Conservation (phyloP, 176 grass and related monocot genomes). For the Miscanthus lutarioriparius region DNA sequence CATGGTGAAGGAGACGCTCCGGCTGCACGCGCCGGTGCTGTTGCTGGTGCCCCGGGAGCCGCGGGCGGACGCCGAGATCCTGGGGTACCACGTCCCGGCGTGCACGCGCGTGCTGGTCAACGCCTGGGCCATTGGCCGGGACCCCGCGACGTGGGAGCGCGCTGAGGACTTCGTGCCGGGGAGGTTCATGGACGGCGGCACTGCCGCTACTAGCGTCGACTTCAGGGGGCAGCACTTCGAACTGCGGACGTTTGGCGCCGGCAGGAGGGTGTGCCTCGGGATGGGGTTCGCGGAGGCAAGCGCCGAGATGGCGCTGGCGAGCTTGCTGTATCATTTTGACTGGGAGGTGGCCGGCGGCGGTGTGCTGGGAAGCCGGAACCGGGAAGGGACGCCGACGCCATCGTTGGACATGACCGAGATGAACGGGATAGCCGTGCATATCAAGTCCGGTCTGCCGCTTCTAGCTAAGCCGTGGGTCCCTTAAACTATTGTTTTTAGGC, state of each 20-base stretch:
- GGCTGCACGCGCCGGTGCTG: conserved; percentile 30
- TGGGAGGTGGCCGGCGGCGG: conserved; percentile 1
- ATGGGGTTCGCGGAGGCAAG: neutral
- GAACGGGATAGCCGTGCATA: conserved; percentile 18
- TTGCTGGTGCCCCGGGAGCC: conserved; percentile 40
- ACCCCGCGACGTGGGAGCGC: conserved; percentile 33
- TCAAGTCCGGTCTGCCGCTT: conserved; percentile 24
- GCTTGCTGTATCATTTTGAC: conserved; percentile 28
- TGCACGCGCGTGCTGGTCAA: conserved; percentile 34
- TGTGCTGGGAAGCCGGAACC: neutral
- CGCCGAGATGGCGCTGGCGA: conserved; percentile 24
- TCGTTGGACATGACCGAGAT: conserved; percentile 39
- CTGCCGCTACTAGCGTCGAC: neutral
- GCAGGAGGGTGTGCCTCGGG: conserved; percentile 45
- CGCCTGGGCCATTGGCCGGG: conserved; percentile 39
- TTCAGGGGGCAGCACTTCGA: conserved; percentile 40
- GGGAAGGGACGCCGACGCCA: neutral
- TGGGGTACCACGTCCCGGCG: conserved; percentile 21
- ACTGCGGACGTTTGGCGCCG: conserved; percentile 49
- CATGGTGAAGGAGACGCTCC: conserved; percentile 38
- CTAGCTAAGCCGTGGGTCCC: conserved; percentile 15
- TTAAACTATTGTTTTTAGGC: neutral
- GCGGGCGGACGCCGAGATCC: conserved; percentile 5
- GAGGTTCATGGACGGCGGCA: conserved; percentile 1
- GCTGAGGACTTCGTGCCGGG: conserved; percentile 43